Percentiles rank a stretch among this genome's conserved stretches.
Evolutionary conservation across 257 asterid genomes (phyloP).

Genomic region (Scutellaria galericulata): DNA sequence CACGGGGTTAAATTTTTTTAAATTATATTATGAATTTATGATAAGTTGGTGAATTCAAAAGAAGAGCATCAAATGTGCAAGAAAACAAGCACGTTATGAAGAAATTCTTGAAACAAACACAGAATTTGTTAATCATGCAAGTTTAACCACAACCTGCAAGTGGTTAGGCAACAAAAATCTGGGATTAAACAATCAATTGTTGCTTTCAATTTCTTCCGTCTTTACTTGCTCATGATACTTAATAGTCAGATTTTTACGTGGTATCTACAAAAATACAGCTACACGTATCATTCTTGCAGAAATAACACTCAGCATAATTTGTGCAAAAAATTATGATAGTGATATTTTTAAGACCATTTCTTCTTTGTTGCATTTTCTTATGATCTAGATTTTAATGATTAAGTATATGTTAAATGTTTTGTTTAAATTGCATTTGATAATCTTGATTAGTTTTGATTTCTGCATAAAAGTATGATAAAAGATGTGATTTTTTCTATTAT

Average conservation of each 20-base stretch:
- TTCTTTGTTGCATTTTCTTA: conserved; percentile 5
- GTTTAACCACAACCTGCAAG: not conserved
- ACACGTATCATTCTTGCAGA: no score
- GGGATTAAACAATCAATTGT: not conserved
- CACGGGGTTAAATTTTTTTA: no score
- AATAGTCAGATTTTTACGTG: not conserved
- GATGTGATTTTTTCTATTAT: conserved; percentile 15
- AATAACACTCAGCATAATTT: no score
- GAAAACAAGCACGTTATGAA: not conserved
- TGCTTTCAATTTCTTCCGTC: not conserved
- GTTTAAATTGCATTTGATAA: not conserved
- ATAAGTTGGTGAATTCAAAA: not conserved
- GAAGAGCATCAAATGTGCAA: conserved; percentile 15
- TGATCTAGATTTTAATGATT: not conserved
- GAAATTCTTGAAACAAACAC: not conserved
- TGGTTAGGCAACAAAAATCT: not conserved
- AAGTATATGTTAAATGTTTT: not conserved
- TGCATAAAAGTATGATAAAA: not conserved
- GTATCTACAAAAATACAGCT: no score
- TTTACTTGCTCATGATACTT: not conserved
- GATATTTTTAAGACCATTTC: not conserved
- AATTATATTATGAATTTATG: no score
- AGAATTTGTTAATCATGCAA: conserved; percentile 23
- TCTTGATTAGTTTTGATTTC: not conserved
- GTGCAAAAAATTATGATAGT: no score